phyloP scores from a whole-genome alignment of 176 grass and related monocot genomes.

The Phoenix dactylifera region DNA sequence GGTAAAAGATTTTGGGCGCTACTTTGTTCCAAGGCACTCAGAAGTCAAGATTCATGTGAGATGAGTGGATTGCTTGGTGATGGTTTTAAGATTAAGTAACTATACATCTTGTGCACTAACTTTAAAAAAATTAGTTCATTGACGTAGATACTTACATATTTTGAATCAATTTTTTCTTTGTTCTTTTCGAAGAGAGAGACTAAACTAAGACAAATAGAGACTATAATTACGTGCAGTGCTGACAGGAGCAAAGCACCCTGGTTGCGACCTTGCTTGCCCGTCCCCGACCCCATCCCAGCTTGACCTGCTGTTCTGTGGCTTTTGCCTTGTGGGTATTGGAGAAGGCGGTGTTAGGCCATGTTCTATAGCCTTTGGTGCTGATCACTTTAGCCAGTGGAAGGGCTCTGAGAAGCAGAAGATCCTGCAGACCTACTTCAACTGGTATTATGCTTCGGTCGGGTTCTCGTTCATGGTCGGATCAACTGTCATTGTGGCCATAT shows the following conservation, averaged over 20 bases:
- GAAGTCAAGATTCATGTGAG: too few relatives aligned
- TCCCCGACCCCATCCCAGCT: constrained; percentile 26
- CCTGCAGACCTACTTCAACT: constrained; percentile 85
- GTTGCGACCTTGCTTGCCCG: background rate
- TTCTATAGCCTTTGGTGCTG: constrained; percentile 62
- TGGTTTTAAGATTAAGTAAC: too few relatives aligned
- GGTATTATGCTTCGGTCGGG: constrained; percentile 60
- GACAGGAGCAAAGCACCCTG: constrained; percentile 27
- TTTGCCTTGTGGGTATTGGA: constrained; percentile 45
- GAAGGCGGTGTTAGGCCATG: constrained; percentile 53
- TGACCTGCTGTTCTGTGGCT: constrained; percentile 37
- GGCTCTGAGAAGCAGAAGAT: constrained; percentile 26
- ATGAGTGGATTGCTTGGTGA: too few relatives aligned
- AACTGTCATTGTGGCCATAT: constrained; percentile 46
- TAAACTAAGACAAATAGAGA: too few relatives aligned
- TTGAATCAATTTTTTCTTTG: too few relatives aligned
- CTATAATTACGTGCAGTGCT: constrained; percentile 9
- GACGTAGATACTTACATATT: too few relatives aligned
- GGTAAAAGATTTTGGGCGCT: too few relatives aligned
- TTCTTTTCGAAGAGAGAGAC: too few relatives aligned
- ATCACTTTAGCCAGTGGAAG: constrained; percentile 40
- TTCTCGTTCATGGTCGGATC: constrained; percentile 27
- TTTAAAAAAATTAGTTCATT: too few relatives aligned
- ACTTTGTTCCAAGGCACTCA: too few relatives aligned
- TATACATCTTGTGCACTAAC: too few relatives aligned